Conservation (phyloP, 108 stramenopile genomes). For the Nitzschia sp. region DNA sequence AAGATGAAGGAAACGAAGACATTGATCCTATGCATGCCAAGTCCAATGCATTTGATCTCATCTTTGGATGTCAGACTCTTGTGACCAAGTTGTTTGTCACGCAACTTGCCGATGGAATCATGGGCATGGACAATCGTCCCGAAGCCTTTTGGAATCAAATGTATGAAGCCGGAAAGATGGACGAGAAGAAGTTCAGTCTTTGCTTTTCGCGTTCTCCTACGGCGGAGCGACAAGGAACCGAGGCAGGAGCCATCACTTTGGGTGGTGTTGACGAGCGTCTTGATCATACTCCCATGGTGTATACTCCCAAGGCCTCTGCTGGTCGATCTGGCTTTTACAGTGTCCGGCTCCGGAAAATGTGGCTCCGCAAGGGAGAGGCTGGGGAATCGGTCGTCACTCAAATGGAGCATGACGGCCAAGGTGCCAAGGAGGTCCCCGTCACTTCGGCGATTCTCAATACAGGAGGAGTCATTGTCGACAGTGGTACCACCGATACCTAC, state of each 20-base stretch:
- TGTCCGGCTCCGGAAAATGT: slow-evolving; percentile 65
- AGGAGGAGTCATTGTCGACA: slow-evolving; percentile 76
- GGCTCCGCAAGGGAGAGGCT: slow-evolving; percentile 53
- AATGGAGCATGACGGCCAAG: slow-evolving; percentile 4
- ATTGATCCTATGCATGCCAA: slow-evolving; percentile 31
- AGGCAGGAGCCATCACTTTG: slow-evolving; percentile 74
- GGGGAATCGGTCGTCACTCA: slow-evolving; percentile 27
- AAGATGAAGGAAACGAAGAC: slow-evolving; percentile 22
- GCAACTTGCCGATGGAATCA: slow-evolving; percentile 91
- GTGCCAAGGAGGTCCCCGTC: slow-evolving; percentile 18
- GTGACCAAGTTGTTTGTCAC: slow-evolving; percentile 85
- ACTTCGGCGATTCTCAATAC: slow-evolving; percentile 23
- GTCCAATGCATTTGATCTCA: slow-evolving; percentile 56
- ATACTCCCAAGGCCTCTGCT: slow-evolving; percentile 10
- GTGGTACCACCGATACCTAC: slow-evolving; percentile 88
- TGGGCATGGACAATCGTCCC: slow-evolving; percentile 66
- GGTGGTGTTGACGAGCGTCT: slow-evolving; percentile 85
- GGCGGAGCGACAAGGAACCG: slow-evolving; percentile 47
- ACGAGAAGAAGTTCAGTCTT: slow-evolving; percentile 49
- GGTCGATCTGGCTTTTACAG: slow-evolving; percentile 64
- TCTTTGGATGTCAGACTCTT: slow-evolving; percentile 89
- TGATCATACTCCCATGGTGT: slow-evolving; percentile 73
- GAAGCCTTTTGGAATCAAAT: slow-evolving; percentile 66
- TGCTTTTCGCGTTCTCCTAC: slow-evolving; percentile 57
- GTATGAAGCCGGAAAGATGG: slow-evolving; percentile 37